These are phyloP conservation scores for Pestalotiopsis sp. DNA, from an alignment of 2,329 filamentous ascomycete species.

Conservation along the genomic window DNA sequence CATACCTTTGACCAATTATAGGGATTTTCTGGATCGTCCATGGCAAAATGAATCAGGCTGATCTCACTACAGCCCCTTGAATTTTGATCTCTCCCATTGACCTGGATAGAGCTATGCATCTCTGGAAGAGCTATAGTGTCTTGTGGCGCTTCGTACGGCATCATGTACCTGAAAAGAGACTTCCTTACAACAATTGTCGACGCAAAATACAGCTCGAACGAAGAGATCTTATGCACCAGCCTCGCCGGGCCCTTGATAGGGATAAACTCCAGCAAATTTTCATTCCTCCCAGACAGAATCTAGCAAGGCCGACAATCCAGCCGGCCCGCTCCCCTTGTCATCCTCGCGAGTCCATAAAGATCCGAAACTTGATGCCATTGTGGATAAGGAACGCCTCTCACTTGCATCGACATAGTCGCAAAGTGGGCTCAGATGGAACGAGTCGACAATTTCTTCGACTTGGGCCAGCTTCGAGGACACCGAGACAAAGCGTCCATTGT, in stretches of 20 bases:
- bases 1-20: constrained; percentile 10
- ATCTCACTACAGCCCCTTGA: not conserved
- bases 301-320: not conserved
- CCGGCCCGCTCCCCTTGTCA: not conserved
- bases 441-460: not conserved
- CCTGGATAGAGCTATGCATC: not conserved
- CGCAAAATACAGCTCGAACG: not conserved
- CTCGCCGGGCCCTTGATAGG: not conserved
- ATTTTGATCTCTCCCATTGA: not conserved
- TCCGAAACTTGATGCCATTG: constrained; percentile 5
- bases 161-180: not conserved
- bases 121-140: not conserved
- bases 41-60: not conserved
- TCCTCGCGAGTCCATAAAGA: not conserved
- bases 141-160: not conserved
- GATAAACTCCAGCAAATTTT: not conserved
- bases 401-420: not conserved
- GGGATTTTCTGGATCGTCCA: constrained; percentile 4
- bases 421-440: constrained; percentile 10
- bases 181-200: too few species aligned
- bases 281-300: not conserved
- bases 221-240: not conserved
- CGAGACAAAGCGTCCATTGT: constrained; percentile 2
- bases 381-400: not conserved
- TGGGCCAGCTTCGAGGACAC: not conserved